Conservation (phyloP, 192 early-diverging fungal genomes). For the Coemansia sp. region DNA sequence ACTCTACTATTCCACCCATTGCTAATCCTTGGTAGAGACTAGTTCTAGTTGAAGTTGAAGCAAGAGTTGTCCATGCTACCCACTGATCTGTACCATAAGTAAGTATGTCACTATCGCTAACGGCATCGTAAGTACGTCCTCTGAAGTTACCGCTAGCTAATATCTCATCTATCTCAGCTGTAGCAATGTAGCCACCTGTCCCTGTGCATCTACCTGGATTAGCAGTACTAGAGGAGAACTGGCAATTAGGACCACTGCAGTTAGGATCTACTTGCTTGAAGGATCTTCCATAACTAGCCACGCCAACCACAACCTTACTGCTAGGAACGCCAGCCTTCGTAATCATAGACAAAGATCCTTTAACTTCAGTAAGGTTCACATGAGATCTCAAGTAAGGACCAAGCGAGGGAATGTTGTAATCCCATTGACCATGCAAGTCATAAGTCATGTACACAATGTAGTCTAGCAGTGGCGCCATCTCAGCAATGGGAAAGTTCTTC, state of each 20-base stretch:
- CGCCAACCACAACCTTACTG: conserved; percentile 27
- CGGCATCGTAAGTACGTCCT: not conserved
- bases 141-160: not conserved
- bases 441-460: conserved; percentile 31
- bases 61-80: too few species aligned
- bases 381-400: conserved; percentile 13
- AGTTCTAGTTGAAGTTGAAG: too few species aligned
- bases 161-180: conserved; percentile 3
- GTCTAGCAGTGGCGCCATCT: conserved; percentile 13
- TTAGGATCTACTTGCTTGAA: conserved; percentile 1
- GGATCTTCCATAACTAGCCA: conserved; percentile 13
- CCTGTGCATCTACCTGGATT: conserved; percentile 6
- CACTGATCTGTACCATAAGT: too few species aligned
- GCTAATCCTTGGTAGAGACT: too few species aligned
- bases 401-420: conserved; percentile 12
- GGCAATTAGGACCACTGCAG: not conserved
- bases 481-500: conserved; percentile 21
- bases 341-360: conserved; percentile 10
- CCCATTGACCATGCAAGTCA: conserved; percentile 26
- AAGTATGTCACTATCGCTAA: too few species aligned
- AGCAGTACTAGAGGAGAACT: not conserved
- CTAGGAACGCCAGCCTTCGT: conserved; percentile 22
- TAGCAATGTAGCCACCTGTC: not conserved
- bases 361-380: conserved; percentile 16
- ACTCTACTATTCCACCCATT: too few species aligned